Evolutionary conservation across 306 rosid genomes (phyloP).

Genomic region (Ceratonia siliqua): DNA sequence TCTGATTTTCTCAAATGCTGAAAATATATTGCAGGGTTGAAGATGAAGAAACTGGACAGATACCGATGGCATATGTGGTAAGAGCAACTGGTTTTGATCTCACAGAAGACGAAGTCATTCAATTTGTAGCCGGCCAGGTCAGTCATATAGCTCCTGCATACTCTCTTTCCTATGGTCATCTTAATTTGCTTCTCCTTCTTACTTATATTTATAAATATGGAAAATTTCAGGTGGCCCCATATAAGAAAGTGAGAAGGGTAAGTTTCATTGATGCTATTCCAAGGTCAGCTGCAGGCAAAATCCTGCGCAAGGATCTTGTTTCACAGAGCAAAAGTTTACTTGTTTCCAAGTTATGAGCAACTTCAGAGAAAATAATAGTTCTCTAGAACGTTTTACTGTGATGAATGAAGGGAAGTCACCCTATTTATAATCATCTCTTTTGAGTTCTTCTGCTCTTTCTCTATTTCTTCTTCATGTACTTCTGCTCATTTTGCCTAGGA

Average conservation of each 20-base stretch:
- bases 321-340: conserved; percentile 50
- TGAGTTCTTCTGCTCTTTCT: not conserved
- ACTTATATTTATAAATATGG: not conserved
- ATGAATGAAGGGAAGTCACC: not conserved
- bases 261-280: conserved; percentile 65
- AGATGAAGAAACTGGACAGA: conserved; percentile 84
- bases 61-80: conserved; percentile 90
- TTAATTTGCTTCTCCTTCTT: not conserved
- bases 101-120: conserved; percentile 69
- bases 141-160: not conserved
- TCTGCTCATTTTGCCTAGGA: not conserved
- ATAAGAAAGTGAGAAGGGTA: conserved; percentile 80
- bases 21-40: conserved; percentile 53
- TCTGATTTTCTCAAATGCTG: conserved; percentile 7
- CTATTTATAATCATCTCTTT: not conserved
- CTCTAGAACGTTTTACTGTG: not conserved
- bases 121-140: conserved; percentile 82
- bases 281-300: conserved; percentile 88
- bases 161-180: not conserved
- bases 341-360: conserved; percentile 59
- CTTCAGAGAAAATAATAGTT: not conserved
- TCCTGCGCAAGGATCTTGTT: conserved; percentile 84
- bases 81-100: conserved; percentile 55
- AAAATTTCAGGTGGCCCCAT: conserved; percentile 83
- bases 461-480: not conserved